Percentiles rank a stretch among this genome's conserved stretches.
Evolutionary conservation across 2,329 filamentous ascomycete genomes (phyloP).

Genomic region (Aspergillus intermedius): DNA sequence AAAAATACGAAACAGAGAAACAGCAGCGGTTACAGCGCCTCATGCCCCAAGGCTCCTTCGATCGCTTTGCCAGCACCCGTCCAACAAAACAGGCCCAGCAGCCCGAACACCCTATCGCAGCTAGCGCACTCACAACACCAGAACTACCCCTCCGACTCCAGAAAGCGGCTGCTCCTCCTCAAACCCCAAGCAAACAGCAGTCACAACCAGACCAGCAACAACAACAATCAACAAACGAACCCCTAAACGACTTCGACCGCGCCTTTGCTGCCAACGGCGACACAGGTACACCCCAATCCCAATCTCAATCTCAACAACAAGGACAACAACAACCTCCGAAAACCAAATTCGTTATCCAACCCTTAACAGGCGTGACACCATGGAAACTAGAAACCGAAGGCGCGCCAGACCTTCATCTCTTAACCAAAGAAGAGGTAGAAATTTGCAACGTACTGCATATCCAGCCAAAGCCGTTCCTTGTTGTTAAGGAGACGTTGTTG

Average conservation of each 20-base stretch:
- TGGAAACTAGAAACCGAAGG: constrained; percentile 68
- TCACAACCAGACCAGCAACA: neutral
- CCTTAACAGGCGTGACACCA: constrained; percentile 39
- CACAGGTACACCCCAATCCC: constrained; percentile 29
- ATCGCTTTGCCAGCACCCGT: constrained; percentile 70
- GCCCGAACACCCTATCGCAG: constrained; percentile 67
- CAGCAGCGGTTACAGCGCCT: constrained; percentile 60
- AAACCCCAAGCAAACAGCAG: neutral
- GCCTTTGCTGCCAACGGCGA: constrained; percentile 46
- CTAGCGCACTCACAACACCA: constrained; percentile 68
- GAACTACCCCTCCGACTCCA: constrained; percentile 63
- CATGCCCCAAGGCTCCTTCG: constrained; percentile 70
- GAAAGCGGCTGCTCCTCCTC: constrained; percentile 25
- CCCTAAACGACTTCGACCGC: constrained; percentile 49
- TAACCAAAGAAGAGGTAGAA: constrained; percentile 77
- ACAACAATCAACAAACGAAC: constrained; percentile 21
- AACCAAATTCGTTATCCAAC: constrained; percentile 48
- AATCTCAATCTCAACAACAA: neutral
- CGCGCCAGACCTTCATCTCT: constrained; percentile 70
- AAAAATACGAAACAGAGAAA: constrained; percentile 92
- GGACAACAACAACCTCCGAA: constrained; percentile 27
- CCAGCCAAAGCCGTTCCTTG: constrained; percentile 89
- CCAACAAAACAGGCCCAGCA: constrained; percentile 59
- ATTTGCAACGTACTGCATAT: constrained; percentile 78
- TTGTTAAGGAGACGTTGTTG: constrained; percentile 88